Evolutionary conservation across 192 early-diverging fungal genomes (phyloP), one percentile per base, ranked within the genome.

Genomic region (Allomyces arbusculus): DNA sequence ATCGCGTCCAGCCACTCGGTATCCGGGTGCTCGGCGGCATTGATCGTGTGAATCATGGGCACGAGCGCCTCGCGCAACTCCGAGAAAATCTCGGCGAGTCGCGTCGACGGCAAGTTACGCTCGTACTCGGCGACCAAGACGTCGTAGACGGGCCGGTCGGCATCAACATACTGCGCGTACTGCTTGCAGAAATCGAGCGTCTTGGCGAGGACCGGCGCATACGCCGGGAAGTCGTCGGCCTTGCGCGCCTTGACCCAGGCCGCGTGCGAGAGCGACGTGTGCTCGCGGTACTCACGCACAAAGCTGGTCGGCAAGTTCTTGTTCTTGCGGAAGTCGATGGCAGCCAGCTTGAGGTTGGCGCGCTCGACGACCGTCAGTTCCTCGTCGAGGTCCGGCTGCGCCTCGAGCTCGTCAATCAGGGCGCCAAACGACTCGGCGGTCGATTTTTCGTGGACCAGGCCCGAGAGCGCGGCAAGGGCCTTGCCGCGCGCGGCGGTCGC

Each of bases 11-110:
- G 67, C 50, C 69, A 68, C 63, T 66, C 67, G 40, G 71, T 71
- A 24, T 72, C 70, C 67, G 69, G 74, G 61, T 70, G 73, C 33
- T 75, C 70, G 69, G 69, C 73, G 63, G 73, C 72, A 23, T 66
- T 71, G 65, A 74, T 74, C 67, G 71, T 71, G 62, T 69, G 65
- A 25, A 73, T 76, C 66, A 77, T 65, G 33, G 76, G 76, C 33
- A 75, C 68, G 62, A 77, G 44, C 62, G 65, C 68, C 62, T 62
- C 22, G 66, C 72, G 75, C 44, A 77, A 28, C 55, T 72, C 69
- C 5, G 45, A 45, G 64, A 77, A 77, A 11, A 77, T 58, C 22
- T 1, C 28, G 23, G 66, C 65, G 33, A 77, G 43, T 20, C 72
- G 76, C 10, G 69, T 73, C 24, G 69, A 70, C 66, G 72, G 75